Evolutionary conservation across 768 basidiomycete species (phyloP).

Genomic region (Naganishia vaughanmartiniae): DNA sequence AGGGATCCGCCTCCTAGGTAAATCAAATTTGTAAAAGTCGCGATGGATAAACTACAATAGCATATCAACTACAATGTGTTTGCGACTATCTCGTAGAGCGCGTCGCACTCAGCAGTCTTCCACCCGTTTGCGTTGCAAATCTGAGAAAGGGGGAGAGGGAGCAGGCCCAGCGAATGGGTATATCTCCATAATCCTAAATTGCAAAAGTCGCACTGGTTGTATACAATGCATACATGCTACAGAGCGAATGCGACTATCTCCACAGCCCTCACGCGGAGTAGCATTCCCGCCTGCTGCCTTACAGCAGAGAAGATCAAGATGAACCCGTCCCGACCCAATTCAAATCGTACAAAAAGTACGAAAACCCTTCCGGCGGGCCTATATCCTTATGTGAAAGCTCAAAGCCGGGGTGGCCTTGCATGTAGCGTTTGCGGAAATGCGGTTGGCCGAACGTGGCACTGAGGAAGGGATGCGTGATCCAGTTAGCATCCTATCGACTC

Average conservation of each 20-base stretch:
- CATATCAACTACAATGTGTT: neutral
- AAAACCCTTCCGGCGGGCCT: slow-evolving; percentile 50
- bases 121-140: neutral
- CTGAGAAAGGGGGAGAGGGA: too few species aligned
- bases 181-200: neutral
- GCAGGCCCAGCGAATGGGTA: too few species aligned
- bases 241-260: neutral
- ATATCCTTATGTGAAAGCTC: slow-evolving; percentile 41
- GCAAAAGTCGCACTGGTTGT: neutral
- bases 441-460: slow-evolving; percentile 53
- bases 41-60: neutral
- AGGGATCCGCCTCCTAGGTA: neutral
- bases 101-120: neutral
- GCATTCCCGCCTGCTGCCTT: neutral
- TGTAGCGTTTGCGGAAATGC: slow-evolving; percentile 51
- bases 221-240: too few species aligned
- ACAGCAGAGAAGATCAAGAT: neutral
- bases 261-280: neutral
- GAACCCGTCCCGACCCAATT: slow-evolving; percentile 30
- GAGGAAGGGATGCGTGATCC: neutral
- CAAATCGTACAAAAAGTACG: slow-evolving; percentile 49
- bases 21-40: neutral
- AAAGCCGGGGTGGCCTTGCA: slow-evolving; percentile 41
- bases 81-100: neutral
- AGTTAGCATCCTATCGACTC: neutral